Base-by-base conservation (phyloP, 2,329 filamentous ascomycete genomes). In the Penicillium expansum region DNA sequence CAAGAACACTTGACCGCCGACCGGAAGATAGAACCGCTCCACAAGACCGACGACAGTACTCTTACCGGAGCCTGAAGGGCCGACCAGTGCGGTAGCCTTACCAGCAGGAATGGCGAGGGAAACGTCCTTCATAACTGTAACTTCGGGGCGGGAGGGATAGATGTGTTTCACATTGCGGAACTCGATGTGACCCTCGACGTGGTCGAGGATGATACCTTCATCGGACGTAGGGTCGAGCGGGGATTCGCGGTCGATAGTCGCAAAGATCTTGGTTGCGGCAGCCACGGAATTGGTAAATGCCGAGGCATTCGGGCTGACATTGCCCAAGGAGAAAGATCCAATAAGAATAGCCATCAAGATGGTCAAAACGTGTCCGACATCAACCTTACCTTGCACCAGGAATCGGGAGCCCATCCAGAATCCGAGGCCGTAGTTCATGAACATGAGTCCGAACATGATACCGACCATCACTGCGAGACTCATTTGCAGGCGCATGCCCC, bases 51-150 rank as follows among this genome's bases (percentile, higher is more conserved):
- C 89, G 60, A 97, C 92, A 0, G 94, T 97, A 67, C 89, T 93
- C 77, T 97, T 99, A 47, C 94, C 94, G 38, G 90, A 95, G 11
- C 93, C 94, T 11, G 93, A 97, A 0, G 93, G 91, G 56, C 94
- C 94, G 6, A 99, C 94, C 8, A 99, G 79, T 1, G 94, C 94
- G 2, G 93, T 96, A 18, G 90, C 92, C 77, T 96, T 96, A 20
- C 93, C 92, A 3, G 92, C 90, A 1, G 92, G 91, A 37, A 97
- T 88, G 0, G 82, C 74, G 1, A 99, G 83, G 55, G 80, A 89
- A 55, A 97, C 90, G 62, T 88, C 86, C 41, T 94, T 80, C 86
- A 97, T 93, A 38, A 97, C 90, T 1, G 86, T 84, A 4, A 96
- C 92, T 67, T 97, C 92, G 0, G 92, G 91, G 13, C 94, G 85